Evolutionary conservation across 345 rosid species (phyloP), one percentile per base, ranked within the genome.

Genomic region (Cardamine chenopodiifolia): DNA sequence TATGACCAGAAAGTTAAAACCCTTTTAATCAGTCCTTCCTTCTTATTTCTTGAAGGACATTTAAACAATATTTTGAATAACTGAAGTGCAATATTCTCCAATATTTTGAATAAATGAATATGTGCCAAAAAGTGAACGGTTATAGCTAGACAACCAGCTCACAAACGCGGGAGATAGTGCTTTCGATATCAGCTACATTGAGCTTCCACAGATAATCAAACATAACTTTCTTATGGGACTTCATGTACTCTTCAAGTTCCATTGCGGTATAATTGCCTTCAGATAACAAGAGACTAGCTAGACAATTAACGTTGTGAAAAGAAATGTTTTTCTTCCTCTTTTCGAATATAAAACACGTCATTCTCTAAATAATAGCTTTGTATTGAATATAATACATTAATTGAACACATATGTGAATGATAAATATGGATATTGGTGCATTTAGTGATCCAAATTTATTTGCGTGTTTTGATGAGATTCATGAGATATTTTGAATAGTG

Each of bases 171-270:
- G 92, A 90, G 75, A 95, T 92, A 29, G 97, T 95, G 68, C 82
- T 88, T 80, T 95, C 97, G 20, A 95, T 92, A 81, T 95, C 99
- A 32, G 99, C 99, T 45, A 95, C 97, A 35, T 95, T 95, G 71
- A 95, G 97, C 81, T 95, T 95, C 99, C 99, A 95, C 58, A 92
- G 76, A 12, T 97, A 95, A 84, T 92, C 97, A 71, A 80, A 90
- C 99, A 92, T 89, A 82, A 90, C 78, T 76, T 95, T 86, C 78
- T 95, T 95, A 84, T 95, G 90, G 67, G 97, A 82, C 73, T 86
- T 84, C 91, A 92, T 80, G 76, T 92, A 95, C 68, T 81, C 88
- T 85, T 92, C 97, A 81, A 95, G 97, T 86, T 95, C 93, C 82
- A 86, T 86, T 76, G 92, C 97, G 0, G 96, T 90, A 76, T 87